Base-by-base conservation (phyloP, 129 eudicot species). In the Helianthus tuberosus region DNA sequence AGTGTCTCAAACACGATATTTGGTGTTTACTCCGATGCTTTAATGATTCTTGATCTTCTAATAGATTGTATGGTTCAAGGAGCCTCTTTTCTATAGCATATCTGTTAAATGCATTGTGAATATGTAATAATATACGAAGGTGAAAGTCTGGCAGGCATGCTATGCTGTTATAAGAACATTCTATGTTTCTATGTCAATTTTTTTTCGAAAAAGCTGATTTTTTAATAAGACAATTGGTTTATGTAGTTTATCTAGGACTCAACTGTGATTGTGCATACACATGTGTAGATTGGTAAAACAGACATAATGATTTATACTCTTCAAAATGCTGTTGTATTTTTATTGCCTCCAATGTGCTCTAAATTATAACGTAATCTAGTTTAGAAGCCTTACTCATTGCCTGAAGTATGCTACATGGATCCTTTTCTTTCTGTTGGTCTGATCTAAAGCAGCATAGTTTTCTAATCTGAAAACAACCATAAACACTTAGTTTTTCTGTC, bases 371-470 rank as follows among this genome's bases (percentile, higher is more conserved):
- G 36, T 53, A 38, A 25, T 70, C 64, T 52, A 53, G 64, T 54
- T 55, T 54, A 71, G 48, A 39, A 71, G 50, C 52, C 60, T 13
- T 71, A 20, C 20, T 39, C 53, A 16, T 71, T 55, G 35, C 49
- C 52, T 43, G 53, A 54, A 14, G 20, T 71, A 25, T 71, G 36
- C 35, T 14, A 68, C 57, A 68, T 71, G 65, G 44, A 10, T 53
- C 50, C 52, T 54, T 70, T 38, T 53, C 49, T 54, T 71, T 51
- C 36, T 6, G 52, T 50, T 27, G 29, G 23, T 32, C 48, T 10
- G 64, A 58, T 49, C n/a, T 50, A 68, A 29, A 68, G 47, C 75
- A 53, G 58, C 36, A 41, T 71, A 53, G 59, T 70, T 64, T 70
- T 70, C 64, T 70, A 70, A 70, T 38, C 60, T 38, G 25, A 49